Evolutionary conservation across 2,329 filamentous ascomycete species (phyloP).

Genomic region (Exophiala spinifera): DNA sequence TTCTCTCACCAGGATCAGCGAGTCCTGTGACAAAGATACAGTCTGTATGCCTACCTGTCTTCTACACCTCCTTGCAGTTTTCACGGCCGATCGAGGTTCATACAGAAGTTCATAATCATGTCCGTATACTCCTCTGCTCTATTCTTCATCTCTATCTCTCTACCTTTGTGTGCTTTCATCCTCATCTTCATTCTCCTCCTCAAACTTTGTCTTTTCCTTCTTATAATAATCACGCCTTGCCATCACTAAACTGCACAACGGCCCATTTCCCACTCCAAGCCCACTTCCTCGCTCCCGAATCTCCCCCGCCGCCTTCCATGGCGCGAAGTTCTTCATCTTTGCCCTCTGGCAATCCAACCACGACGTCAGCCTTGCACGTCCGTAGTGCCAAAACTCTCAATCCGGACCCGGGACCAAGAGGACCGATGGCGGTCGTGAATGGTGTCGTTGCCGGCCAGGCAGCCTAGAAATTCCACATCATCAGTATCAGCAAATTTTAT

Average conservation of each 20-base stretch:
- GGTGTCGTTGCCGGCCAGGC: slow-evolving; percentile 84
- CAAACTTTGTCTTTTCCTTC: background rate
- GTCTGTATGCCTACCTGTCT: too few relatives aligned
- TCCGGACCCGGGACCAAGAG: slow-evolving; percentile 72
- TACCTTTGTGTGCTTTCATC: too few relatives aligned
- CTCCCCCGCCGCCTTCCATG: slow-evolving; percentile 67
- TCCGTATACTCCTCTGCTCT: too few relatives aligned
- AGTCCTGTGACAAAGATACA: too few relatives aligned
- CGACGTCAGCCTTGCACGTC: slow-evolving; percentile 95
- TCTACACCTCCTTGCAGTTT: too few relatives aligned
- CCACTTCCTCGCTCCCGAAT: slow-evolving; percentile 73
- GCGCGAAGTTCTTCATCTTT: slow-evolving; percentile 76
- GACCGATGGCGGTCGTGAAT: slow-evolving; percentile 80
- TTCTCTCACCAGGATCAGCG: too few relatives aligned
- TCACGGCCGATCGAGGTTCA: too few relatives aligned
- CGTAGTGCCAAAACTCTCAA: slow-evolving; percentile 81
- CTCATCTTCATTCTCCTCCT: background rate
- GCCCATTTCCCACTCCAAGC: slow-evolving; percentile 97
- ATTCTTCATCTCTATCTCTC: too few relatives aligned
- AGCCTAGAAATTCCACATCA: slow-evolving; percentile 47
- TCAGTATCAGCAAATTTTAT: too few relatives aligned
- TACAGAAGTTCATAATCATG: too few relatives aligned
- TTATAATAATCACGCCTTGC: slow-evolving; percentile 44
- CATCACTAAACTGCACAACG: slow-evolving; percentile 79
- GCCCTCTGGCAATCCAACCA: slow-evolving; percentile 79